phyloP scores from a whole-genome alignment of 2,329 filamentous ascomycete species.

The Fusarium succisae region DNA sequence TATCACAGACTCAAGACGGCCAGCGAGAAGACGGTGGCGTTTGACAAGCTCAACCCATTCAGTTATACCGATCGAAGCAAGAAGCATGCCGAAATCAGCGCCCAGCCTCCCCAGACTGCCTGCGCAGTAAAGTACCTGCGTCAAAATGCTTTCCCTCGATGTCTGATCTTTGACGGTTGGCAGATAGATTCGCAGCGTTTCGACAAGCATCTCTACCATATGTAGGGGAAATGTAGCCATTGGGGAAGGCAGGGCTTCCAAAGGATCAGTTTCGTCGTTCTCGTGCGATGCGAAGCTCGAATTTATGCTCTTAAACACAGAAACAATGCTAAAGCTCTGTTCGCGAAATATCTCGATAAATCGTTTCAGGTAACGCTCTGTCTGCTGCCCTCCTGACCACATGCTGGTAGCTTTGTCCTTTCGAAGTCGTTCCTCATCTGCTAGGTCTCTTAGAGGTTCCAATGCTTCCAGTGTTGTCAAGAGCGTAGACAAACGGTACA shows the following conservation, averaged over 20 bases:
- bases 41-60: conserved; percentile 92
- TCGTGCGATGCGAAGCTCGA: conserved; percentile 49
- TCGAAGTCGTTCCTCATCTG: conserved; percentile 79
- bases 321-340: conserved; percentile 95
- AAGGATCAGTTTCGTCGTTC: conserved; percentile 41
- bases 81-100: conserved; percentile 90
- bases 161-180: conserved; percentile 83
- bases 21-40: conserved; percentile 85
- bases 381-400: conserved; percentile 85
- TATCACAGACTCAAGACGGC: conserved; percentile 76
- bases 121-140: conserved; percentile 92
- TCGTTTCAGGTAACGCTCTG: conserved; percentile 90
- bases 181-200: conserved; percentile 79
- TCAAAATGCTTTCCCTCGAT: conserved; percentile 86
- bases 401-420: conserved; percentile 54
- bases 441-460: conserved; percentile 85
- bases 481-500: conserved; percentile 84
- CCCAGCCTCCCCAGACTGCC: conserved; percentile 89
- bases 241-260: conserved; percentile 76
- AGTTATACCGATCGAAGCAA: conserved; percentile 67
- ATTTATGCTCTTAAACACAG: conserved; percentile 88
- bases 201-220: conserved; percentile 81
- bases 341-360: conserved; percentile 98
- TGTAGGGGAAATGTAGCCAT: conserved; percentile 86
- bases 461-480: conserved; percentile 83